Percentiles rank a stretch among this genome's conserved stretches.
phyloP scores from a whole-genome alignment of 345 rosid genomes.

The Brassica napus region DNA sequence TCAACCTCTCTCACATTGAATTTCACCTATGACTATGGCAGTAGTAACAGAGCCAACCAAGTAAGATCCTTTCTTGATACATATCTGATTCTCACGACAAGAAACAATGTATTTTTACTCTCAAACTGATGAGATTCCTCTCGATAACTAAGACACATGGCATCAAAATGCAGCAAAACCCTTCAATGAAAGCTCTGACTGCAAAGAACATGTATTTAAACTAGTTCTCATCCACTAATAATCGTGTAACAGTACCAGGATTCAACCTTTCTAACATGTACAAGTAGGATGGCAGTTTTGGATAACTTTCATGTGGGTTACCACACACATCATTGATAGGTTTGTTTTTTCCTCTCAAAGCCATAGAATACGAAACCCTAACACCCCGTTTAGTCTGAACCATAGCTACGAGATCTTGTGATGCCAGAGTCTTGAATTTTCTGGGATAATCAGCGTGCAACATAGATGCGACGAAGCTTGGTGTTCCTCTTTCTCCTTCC shows the following conservation, averaged over 20 bases:
- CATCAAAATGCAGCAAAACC: no score
- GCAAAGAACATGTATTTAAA: not conserved
- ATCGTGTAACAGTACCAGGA: no score
- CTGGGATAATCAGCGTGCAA: not conserved
- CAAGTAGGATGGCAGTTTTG: not conserved
- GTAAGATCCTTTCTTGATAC: no score
- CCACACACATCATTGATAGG: not conserved
- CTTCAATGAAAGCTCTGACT: not conserved
- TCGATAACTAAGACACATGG: not conserved
- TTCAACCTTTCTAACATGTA: not conserved
- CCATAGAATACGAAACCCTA: not conserved
- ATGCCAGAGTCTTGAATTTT: not conserved
- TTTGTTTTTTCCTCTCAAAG: no score
- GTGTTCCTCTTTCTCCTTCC: no score
- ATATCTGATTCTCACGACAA: no score
- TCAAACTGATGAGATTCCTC: no score
- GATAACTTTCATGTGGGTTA: not conserved
- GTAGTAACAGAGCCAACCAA: no score
- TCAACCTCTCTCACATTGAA: no score
- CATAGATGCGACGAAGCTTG: not conserved
- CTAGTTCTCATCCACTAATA: no score
- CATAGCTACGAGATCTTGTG: not conserved
- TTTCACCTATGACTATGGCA: no score
- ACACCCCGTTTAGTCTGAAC: not conserved
- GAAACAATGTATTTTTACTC: no score